Evolutionary conservation across 164 flowering plant genomes (phyloP), one percentile per base, ranked within the genome.

Genomic region (Saururus chinensis): DNA sequence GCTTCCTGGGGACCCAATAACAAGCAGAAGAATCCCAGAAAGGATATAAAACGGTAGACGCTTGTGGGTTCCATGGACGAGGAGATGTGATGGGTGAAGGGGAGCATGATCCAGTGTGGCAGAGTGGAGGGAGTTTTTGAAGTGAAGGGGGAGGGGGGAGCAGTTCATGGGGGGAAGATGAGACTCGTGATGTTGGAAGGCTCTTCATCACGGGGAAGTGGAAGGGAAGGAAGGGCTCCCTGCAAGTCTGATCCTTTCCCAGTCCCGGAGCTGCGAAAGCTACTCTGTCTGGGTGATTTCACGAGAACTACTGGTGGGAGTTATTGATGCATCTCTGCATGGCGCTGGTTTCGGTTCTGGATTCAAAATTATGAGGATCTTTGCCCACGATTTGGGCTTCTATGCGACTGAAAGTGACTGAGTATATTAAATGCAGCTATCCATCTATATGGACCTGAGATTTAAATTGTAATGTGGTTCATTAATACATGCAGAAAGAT

Each of bases 171-270:
- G 37, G 37, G 65, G 72, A 67, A 64, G 74, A 69, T 57, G 77
- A 82, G 79, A 79, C 91, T 82, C 85, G 91, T 88, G 95, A 85
- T 70, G 64, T 66, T 40, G 60, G 67, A 74, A 86, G 73, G 86
- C 90, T 60, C 83, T 73, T 51, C 75, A 65, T 85, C 96, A 88
- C 96, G 96, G 78, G 92, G 73, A 40, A 30, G 68, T 64, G 70
- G 35, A 74, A 56, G 61, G 65, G 57, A 64, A 67, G 74, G 57
- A 62, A 19, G 40, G 56, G 63, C 53, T 60, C 25, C 64, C 45
- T 40, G 19, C 30, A 59, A 51, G 66, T 71, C 37, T 30, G 37
- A 30, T 30, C 2, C 37, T 6, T 30, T 30, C 37, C n/a, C n/a
- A n/a, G n/a, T n/a, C n/a, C n/a, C 37, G 78, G 75, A 68, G 76